Conservation (phyloP, 768 basidiomycete species). For the Rhodotorula paludigena region DNA sequence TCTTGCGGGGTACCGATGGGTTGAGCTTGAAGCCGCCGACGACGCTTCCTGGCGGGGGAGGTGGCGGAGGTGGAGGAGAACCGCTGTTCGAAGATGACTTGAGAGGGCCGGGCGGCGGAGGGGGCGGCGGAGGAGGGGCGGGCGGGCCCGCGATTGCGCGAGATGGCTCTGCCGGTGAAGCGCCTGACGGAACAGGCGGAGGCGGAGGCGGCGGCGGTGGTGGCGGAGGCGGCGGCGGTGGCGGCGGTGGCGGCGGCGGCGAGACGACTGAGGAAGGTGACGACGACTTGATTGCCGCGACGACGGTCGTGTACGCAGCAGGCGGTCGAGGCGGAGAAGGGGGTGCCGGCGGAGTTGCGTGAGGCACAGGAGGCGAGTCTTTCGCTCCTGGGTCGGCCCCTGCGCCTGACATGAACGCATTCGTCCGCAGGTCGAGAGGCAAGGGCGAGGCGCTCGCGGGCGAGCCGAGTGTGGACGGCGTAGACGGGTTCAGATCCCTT, state of each 20-base stretch:
- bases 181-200: too few species aligned
- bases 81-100: too few species aligned
- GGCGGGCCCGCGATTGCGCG: not conserved
- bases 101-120: conserved; percentile 1
- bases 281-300: too few species aligned
- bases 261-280: not conserved
- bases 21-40: not conserved
- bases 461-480: too few species aligned
- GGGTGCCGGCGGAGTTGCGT: conserved; percentile 46
- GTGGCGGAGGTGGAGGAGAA: conserved; percentile 4
- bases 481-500: not conserved
- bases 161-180: too few species aligned
- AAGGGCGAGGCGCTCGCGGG: too few species aligned
- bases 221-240: not conserved
- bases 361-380: conserved; percentile 12
- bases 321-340: conserved; percentile 18
- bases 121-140: not conserved
- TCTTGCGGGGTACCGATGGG: conserved; percentile 24
- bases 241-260: too few species aligned
- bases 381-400: too few species aligned
- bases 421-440: too few species aligned
- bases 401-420: too few species aligned
- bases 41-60: conserved; percentile 46
- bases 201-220: not conserved
- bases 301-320: conserved; percentile 40